These are phyloP conservation scores for Ascochyta clinopodiicola DNA, from an alignment of 2,329 filamentous ascomycete genomes.

Conservation along the genomic window DNA sequence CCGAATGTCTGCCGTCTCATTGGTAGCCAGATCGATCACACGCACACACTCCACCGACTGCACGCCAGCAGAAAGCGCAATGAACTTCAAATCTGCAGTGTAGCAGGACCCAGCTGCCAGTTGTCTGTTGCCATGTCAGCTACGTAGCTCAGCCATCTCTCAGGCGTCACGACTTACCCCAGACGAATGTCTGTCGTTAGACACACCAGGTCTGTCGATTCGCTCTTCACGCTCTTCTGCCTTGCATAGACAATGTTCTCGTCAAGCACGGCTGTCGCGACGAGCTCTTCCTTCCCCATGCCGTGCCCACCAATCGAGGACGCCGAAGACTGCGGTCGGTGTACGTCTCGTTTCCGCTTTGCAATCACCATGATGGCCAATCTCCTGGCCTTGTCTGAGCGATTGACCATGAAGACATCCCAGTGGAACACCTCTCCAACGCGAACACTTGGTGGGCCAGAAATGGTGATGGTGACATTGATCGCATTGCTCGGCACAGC, in stretches of 20 bases:
- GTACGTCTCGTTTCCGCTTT: slow-evolving; percentile 62
- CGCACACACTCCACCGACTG: slow-evolving; percentile 74
- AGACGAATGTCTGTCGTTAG: slow-evolving; percentile 76
- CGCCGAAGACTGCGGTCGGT: slow-evolving; percentile 53
- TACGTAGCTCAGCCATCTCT: background rate
- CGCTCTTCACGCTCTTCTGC: slow-evolving; percentile 69
- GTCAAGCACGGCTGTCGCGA: slow-evolving; percentile 73
- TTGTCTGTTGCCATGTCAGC: slow-evolving; percentile 55
- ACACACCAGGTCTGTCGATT: slow-evolving; percentile 73
- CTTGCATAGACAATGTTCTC: slow-evolving; percentile 74
- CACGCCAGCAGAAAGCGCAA: slow-evolving; percentile 70
- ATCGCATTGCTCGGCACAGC: slow-evolving; percentile 55
- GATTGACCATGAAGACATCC: slow-evolving; percentile 78
- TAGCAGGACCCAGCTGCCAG: slow-evolving; percentile 76
- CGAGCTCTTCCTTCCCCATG: slow-evolving; percentile 43
- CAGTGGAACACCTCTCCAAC: slow-evolving; percentile 74
- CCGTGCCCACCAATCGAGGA: slow-evolving; percentile 49
- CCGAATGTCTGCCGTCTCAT: slow-evolving; percentile 78
- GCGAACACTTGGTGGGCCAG: slow-evolving; percentile 64
- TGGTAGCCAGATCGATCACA: slow-evolving; percentile 74
- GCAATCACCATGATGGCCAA: slow-evolving; percentile 73
- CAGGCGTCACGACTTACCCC: slow-evolving; percentile 58
- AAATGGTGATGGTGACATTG: slow-evolving; percentile 78
- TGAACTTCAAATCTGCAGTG: slow-evolving; percentile 73
- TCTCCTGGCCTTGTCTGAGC: slow-evolving; percentile 67